These are phyloP conservation scores for Bruguiera gymnorhiza DNA, from an alignment of 345 rosid genomes.

Conservation along the genomic window DNA sequence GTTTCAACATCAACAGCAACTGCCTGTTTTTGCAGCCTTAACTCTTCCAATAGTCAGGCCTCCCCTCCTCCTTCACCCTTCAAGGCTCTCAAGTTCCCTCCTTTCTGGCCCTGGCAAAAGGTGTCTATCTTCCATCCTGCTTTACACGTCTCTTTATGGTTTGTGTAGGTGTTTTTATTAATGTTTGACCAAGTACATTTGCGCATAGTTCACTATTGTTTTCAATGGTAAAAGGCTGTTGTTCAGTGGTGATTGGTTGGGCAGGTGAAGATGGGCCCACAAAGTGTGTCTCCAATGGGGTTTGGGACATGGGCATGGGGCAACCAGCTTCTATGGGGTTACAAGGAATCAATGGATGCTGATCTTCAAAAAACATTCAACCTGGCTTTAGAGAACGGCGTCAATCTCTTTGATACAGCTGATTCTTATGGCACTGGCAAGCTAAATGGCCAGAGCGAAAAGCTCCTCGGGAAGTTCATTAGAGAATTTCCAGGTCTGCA, in stretches of 20 bases:
- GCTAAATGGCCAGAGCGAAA: slow-evolving; percentile 85
- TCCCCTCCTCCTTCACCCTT: slow-evolving; percentile 34
- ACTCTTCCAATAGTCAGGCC: slow-evolving; percentile 35
- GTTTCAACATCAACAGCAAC: slow-evolving; percentile 21
- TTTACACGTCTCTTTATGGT: not conserved
- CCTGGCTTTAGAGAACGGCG: slow-evolving; percentile 70
- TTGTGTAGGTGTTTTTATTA: no score
- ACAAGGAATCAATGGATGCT: slow-evolving; percentile 73
- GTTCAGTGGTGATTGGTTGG: not conserved
- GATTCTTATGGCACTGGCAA: slow-evolving; percentile 92
- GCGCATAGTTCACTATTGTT: not conserved
- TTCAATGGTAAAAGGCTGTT: not conserved
- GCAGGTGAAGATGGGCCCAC: slow-evolving; percentile 84
- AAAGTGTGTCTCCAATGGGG: slow-evolving; percentile 90
- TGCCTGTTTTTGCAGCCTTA: slow-evolving; percentile 34
- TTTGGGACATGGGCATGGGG: slow-evolving; percentile 99
- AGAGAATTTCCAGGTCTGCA: slow-evolving; percentile 48
- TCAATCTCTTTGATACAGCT: slow-evolving; percentile 84
- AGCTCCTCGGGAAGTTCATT: slow-evolving; percentile 82
- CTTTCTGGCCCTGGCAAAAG: slow-evolving; percentile 90
- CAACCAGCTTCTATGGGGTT: slow-evolving; percentile 93
- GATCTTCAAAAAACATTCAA: slow-evolving; percentile 74
- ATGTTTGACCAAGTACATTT: not conserved
- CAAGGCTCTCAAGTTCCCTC: slow-evolving; percentile 61
- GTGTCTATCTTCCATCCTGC: slow-evolving; percentile 19